phyloP scores from a whole-genome alignment of 192 early-diverging fungal genomes.

The Endogone sp. region DNA sequence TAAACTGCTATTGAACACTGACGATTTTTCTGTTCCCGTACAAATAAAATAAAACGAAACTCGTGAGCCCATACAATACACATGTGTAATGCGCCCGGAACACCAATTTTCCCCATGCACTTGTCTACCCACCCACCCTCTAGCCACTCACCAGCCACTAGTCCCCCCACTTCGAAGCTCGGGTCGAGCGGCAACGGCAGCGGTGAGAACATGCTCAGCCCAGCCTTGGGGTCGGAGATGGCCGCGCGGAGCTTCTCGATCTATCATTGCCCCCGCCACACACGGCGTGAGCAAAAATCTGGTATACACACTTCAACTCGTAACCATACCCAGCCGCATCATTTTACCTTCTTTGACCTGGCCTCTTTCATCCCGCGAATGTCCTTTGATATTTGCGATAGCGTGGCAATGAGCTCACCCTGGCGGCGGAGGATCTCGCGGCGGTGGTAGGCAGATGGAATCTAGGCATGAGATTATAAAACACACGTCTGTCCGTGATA shows the following conservation, averaged over 20 bases:
- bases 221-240: conserved; percentile 83
- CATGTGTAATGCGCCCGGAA: background rate
- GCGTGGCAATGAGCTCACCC: conserved; percentile 73
- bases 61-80: background rate
- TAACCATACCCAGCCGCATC: too few relatives aligned
- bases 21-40: conserved; percentile 58
- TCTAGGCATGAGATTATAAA: background rate
- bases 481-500: background rate
- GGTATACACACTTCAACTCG: too few relatives aligned
- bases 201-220: conserved; percentile 73
- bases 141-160: conserved; percentile 62
- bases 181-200: conserved; percentile 91
- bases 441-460: conserved; percentile 42
- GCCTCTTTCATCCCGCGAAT: conserved; percentile 76
- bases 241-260: conserved; percentile 76
- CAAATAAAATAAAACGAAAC: background rate
- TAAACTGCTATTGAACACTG: conserved; percentile 89
- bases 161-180: conserved; percentile 79
- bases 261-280: too few relatives aligned
- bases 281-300: too few relatives aligned
- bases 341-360: conserved; percentile 86
- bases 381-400: conserved; percentile 73
- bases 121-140: background rate
- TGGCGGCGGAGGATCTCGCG: conserved; percentile 78
- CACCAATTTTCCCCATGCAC: too few relatives aligned